Base-by-base conservation (phyloP, 352 stramenopile genomes). In the Achlya hypogyna region DNA sequence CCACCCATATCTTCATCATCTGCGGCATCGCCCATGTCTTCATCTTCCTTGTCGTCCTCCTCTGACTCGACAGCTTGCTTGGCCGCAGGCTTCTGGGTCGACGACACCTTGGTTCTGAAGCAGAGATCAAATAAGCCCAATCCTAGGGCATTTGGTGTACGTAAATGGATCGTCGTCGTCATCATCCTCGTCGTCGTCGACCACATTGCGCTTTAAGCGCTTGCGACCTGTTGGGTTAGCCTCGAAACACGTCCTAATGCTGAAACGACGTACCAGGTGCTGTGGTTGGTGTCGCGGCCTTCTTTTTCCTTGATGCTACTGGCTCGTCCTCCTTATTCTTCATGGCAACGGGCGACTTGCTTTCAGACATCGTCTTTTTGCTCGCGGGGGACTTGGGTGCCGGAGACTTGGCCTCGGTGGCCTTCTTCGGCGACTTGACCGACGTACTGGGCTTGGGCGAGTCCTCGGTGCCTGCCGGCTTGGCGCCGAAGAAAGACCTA, bases 401-500 rank as follows among this genome's bases (percentile, higher is more conserved):
- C 6, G 38, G 38, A 10, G 14, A 18, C 38, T 45, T 45, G 38
- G 38, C 38, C 38, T 45, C 38, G 6, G 38, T 10, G 2, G 38
- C n/a, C n/a, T 10, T 18, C 38, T 10, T 10, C 38, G 38, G 2
- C 38, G 38, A 18, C 38, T 45, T 45, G 38, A n/a, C n/a, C n/a
- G n/a, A n/a, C n/a, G n/a, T n/a, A n/a, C n/a, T n/a, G n/a, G 38
- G 12, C 38, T 45, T 45, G 38, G 38, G 38, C 38, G 38, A 3
- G 12, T 45, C 38, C 38, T 45, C 35, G 14, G 28, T 28, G 20
- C n/a, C 34, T n/a, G 38, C 54, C 2, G 54, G 54, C 35, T 64
- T 64, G 29, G 54, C 12, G 27, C 54, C 54, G 47, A 64, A 64
- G 54, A 64, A 64, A 6, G 54, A 64, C 35, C 54, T 64, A 32